Evolutionary conservation across 371 early-diverging fungal genomes (phyloP).

Genomic region (Lichtheimia ramosa): DNA sequence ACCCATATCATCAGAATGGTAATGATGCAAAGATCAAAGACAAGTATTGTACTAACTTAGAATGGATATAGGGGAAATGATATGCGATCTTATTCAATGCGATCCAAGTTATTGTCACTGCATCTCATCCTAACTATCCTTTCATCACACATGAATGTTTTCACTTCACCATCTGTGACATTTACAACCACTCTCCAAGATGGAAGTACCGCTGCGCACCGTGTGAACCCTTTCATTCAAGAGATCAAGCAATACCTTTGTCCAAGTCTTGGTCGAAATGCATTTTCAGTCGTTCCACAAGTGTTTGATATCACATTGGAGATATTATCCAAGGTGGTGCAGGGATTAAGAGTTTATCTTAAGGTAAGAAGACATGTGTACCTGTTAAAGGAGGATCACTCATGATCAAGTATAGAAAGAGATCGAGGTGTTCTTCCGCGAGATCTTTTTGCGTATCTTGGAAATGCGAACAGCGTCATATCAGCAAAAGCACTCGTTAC

Average conservation of each 20-base stretch:
- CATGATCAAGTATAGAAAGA: conserved; percentile 43
- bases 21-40: conserved; percentile 2
- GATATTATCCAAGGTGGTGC: conserved; percentile 77
- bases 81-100: conserved; percentile 57
- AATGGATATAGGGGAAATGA: conserved; percentile 39
- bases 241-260: conserved; percentile 85
- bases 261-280: conserved; percentile 78
- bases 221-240: conserved; percentile 64
- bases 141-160: conserved; percentile 58
- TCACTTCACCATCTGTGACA: conserved; percentile 43
- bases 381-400: no score
- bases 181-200: conserved; percentile 29
- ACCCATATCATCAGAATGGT: conserved; percentile 53
- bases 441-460: conserved; percentile 70
- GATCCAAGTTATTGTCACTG: conserved; percentile 65
- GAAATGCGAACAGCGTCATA: conserved; percentile 63
- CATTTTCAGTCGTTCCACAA: conserved; percentile 73
- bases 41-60: not conserved
- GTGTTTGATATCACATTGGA: conserved; percentile 84
- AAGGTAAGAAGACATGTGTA: conserved; percentile 42
- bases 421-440: conserved; percentile 74
- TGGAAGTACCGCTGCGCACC: conserved; percentile 15
- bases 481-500: conserved; percentile 51
- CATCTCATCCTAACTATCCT: conserved; percentile 61
- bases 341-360: conserved; percentile 67